Evolutionary conservation across 331 rosid species (phyloP).

Genomic region (Phaseolus coccineus): DNA sequence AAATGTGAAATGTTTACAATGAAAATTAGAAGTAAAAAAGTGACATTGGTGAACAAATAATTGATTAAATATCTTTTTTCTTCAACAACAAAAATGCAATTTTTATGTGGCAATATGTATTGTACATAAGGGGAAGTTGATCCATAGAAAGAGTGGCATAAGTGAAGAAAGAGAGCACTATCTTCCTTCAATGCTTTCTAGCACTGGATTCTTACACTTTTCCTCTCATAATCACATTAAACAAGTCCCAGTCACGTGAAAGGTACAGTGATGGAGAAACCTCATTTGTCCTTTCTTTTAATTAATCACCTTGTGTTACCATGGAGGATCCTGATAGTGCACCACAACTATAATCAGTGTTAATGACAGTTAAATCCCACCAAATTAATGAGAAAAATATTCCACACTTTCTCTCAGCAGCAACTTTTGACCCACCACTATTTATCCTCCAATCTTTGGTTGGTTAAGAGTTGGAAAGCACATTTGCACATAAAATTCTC

Average conservation of each 20-base stretch:
- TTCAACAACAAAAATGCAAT: too few species aligned
- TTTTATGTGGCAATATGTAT: too few species aligned
- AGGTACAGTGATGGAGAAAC: constrained; percentile 21
- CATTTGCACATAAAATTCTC: not conserved
- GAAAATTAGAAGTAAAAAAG: too few species aligned
- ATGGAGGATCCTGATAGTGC: constrained; percentile 11
- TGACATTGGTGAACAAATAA: too few species aligned
- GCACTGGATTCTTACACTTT: not conserved
- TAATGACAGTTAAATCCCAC: constrained; percentile 34
- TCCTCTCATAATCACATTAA: constrained; percentile 15
- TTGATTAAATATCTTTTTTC: too few species aligned
- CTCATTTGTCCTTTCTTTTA: constrained; percentile 36
- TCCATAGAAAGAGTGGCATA: not conserved
- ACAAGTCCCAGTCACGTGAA: constrained; percentile 19
- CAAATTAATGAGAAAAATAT: not conserved
- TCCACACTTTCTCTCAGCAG: not conserved
- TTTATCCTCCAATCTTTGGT: constrained; percentile 17
- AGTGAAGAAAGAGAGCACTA: not conserved
- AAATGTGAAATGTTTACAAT: too few species aligned
- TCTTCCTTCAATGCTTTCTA: constrained; percentile 2
- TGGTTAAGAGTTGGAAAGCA: not conserved
- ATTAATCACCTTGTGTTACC: not conserved
- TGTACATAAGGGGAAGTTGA: not conserved
- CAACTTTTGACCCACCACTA: constrained; percentile 32
- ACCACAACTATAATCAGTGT: not conserved